Evolutionary conservation across 2,329 filamentous ascomycete species (phyloP).

Genomic region (Gremmenia infestans): DNA sequence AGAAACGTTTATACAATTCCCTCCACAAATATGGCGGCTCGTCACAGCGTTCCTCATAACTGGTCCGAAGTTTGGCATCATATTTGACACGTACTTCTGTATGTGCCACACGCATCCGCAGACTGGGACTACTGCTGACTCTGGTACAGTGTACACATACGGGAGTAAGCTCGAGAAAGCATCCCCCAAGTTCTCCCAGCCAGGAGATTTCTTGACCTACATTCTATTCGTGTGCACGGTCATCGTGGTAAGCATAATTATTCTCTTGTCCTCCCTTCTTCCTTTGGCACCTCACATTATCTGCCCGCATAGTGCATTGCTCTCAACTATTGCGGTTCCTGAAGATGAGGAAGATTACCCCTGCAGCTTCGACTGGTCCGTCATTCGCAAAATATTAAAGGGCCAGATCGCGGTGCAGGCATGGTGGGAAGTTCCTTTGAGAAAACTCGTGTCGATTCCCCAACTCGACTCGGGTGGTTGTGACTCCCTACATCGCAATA

Average conservation of each 20-base stretch:
- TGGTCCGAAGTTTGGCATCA: conserved; percentile 37
- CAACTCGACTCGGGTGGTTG: conserved; percentile 33
- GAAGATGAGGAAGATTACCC: conserved; percentile 55
- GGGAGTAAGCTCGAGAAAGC: conserved; percentile 56
- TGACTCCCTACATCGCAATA: conserved; percentile 33
- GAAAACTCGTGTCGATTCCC: conserved; percentile 42
- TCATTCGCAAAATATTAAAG: conserved; percentile 49
- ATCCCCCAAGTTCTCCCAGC: conserved; percentile 54
- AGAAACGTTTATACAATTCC: conserved; percentile 45
- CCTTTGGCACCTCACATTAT: conserved; percentile 52
- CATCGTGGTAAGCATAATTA: conserved; percentile 55
- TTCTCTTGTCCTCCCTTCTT: conserved; percentile 14
- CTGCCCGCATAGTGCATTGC: conserved; percentile 49
- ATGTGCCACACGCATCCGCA: conserved; percentile 28
- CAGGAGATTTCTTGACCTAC: conserved; percentile 64
- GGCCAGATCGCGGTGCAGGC: conserved; percentile 47
- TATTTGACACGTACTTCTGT: conserved; percentile 68
- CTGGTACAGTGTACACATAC: conserved; percentile 57
- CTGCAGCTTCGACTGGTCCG: conserved; percentile 44
- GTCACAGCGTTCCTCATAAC: conserved; percentile 35
- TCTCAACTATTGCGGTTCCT: conserved; percentile 55
- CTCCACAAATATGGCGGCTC: conserved; percentile 37
- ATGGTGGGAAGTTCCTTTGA: conserved; percentile 51
- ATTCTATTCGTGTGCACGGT: conserved; percentile 55
- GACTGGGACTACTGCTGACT: conserved; percentile 9